Evolutionary conservation across 2,329 filamentous ascomycete genomes (phyloP).

Genomic region (Xylaria sp.): DNA sequence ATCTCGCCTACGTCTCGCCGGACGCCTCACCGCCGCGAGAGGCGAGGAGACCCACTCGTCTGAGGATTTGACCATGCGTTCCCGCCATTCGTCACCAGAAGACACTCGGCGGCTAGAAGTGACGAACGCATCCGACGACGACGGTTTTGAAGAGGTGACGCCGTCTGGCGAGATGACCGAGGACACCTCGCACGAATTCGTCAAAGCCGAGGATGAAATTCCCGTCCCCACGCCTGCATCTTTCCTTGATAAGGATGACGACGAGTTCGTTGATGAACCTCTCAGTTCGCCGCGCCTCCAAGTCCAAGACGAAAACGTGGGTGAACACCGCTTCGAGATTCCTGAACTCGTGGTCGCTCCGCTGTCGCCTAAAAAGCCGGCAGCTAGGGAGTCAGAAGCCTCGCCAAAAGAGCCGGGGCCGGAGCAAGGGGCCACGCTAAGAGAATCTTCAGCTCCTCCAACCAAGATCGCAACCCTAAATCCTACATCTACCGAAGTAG

Average conservation of each 20-base stretch:
- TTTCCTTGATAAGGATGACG: constrained; percentile 70
- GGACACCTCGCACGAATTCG: constrained; percentile 75
- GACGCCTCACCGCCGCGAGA: constrained; percentile 69
- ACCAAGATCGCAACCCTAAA: not conserved
- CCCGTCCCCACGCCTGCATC: constrained; percentile 53
- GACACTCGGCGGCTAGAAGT: constrained; percentile 80
- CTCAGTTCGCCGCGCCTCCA: constrained; percentile 74
- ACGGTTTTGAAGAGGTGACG: constrained; percentile 92
- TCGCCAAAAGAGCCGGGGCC: constrained; percentile 18
- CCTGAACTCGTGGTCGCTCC: constrained; percentile 67
- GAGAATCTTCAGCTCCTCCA: not conserved
- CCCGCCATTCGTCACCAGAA: constrained; percentile 59
- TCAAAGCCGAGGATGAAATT: constrained; percentile 68
- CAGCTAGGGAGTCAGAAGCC: constrained; percentile 41
- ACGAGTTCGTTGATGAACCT: constrained; percentile 82
- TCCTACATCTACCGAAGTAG: constrained; percentile 2
- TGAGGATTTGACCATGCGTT: constrained; percentile 72
- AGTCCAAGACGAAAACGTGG: constrained; percentile 67
- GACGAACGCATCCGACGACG: constrained; percentile 85
- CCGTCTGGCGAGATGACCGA: constrained; percentile 76
- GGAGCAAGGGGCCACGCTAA: not conserved
- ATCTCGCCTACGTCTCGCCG: constrained; percentile 80
- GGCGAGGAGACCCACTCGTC: constrained; percentile 58
- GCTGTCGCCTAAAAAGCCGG: constrained; percentile 63
- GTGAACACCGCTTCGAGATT: constrained; percentile 64